Conservation (phyloP, 441 rosid species). For the Flueggea neowawraea region DNA sequence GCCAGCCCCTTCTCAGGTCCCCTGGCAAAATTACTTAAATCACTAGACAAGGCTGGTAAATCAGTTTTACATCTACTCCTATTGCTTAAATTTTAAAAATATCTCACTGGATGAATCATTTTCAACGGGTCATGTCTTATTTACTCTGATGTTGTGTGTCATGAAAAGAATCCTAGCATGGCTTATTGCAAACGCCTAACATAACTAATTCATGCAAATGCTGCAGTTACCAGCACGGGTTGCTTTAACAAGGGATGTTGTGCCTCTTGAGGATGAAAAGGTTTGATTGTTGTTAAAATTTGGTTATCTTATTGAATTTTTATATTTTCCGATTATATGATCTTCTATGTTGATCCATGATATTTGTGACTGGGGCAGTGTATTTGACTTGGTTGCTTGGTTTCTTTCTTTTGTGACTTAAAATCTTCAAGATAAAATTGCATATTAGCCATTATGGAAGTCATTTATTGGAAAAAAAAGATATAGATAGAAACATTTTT, state of each 20-base stretch:
- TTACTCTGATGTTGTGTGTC: background rate
- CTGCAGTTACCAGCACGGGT: constrained; percentile 73
- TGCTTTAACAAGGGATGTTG: constrained; percentile 75
- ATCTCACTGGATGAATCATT: background rate
- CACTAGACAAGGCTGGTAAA: constrained; percentile 59
- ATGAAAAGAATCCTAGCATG: background rate
- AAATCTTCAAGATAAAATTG: background rate
- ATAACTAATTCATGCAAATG: constrained; percentile 10
- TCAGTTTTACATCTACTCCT: background rate
- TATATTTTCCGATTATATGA: background rate
- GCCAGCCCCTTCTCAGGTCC: constrained; percentile 75
- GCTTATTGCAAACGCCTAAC: constrained; percentile 9
- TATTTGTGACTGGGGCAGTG: background rate
- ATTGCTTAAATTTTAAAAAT: background rate
- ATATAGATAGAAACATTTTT: background rate
- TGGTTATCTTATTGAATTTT: too few relatives aligned
- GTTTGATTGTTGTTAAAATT: constrained; percentile 23
- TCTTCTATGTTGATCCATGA: background rate
- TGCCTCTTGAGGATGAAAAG: constrained; percentile 66
- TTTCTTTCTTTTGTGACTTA: background rate
- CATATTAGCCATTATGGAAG: background rate
- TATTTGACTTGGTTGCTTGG: background rate
- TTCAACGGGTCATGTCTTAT: background rate
- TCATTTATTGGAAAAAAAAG: background rate
- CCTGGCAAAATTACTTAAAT: constrained; percentile 53